Percentiles rank a stretch among this genome's conserved stretches.
These are phyloP conservation scores for Malus hybrid DNA, from an alignment of 331 rosid species.

Conservation along the genomic window DNA sequence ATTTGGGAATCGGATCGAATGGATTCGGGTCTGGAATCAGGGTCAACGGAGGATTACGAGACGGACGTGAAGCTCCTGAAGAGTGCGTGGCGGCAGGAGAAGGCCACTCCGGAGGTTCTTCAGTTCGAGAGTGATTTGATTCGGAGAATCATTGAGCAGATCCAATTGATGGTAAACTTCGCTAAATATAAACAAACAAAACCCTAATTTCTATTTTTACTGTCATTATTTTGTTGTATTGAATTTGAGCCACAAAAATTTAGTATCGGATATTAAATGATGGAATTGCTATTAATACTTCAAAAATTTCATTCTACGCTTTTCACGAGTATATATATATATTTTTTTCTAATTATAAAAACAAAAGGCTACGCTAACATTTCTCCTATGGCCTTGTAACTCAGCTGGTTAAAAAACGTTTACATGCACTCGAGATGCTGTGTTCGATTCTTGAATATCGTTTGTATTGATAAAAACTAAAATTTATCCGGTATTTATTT, in stretches of 20 bases:
- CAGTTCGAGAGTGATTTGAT: constrained; percentile 52
- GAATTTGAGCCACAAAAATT: neutral
- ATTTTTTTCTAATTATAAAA: too few relatives aligned
- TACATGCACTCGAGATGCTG: too few relatives aligned
- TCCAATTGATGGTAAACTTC: constrained; percentile 52
- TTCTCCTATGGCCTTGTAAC: too few relatives aligned
- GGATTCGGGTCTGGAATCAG: constrained; percentile 27
- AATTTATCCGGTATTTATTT: too few relatives aligned
- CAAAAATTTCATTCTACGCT: too few relatives aligned
- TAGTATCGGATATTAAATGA: neutral
- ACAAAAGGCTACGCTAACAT: too few relatives aligned
- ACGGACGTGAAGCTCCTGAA: constrained; percentile 79
- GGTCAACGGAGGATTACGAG: constrained; percentile 49
- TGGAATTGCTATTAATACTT: too few relatives aligned
- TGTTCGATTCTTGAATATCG: too few relatives aligned
- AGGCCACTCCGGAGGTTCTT: constrained; percentile 83
- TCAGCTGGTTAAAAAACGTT: too few relatives aligned
- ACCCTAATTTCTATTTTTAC: constrained; percentile 3
- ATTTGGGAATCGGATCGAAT: constrained; percentile 8
- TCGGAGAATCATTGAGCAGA: constrained; percentile 50
- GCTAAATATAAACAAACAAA: neutral
- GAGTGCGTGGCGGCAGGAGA: constrained; percentile 89
- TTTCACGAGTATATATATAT: too few relatives aligned
- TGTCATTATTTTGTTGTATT: neutral
- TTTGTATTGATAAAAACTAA: too few relatives aligned